Base-by-base conservation (phyloP, 1,139 yeast genomes). In the Eremothecium sinecaudum region DNA sequence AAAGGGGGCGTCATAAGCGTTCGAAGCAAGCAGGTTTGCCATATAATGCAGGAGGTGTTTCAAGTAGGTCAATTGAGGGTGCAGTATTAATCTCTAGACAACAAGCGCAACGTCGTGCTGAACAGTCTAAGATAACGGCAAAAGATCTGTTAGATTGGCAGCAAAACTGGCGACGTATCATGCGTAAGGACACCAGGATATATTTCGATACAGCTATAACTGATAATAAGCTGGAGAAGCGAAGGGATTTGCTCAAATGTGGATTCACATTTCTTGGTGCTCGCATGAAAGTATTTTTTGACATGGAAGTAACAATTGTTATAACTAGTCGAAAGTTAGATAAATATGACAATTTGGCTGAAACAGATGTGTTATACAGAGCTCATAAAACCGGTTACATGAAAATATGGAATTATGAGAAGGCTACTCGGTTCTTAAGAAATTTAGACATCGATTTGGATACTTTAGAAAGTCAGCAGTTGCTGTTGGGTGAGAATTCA, bases 321-420 rank as follows among this genome's bases (percentile, higher is more conserved):
- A 71, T 87, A 18, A 76, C 93, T n/a, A 70, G 79, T 45, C 66
- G 79, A 37, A 53, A 65, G 0, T 59, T 59, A 29, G 52, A 59
- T 24, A 53, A 47, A 13, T 43, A 53, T 7, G 58, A 53, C 21
- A 54, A 51, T 5, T 59, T 64, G 35, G 64, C 69, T 7, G 60
- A 71, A 4, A 71, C 73, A 33, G 93, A 81, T 55, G 73, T 83
- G 16, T 71, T 83, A 45, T 66, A 71, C 36, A 71, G 75, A 45
- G 93, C 87, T 3, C 60, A 66, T 20, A 64, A 63, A 39, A 69
- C 68, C 24, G 34, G 41, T 12, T 71, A 71, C 41, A 71, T 82
- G 54, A 84, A 84, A 54, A 80, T 87, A 12, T 87, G 97, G 96
- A 75, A 79, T 32, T 78, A 74, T 49, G 94, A 83, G 38, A 87